Percentiles rank a stretch among this genome's conserved stretches.
phyloP scores from a whole-genome alignment of 257 asterid genomes.

The Solanum pimpinellifolium region DNA sequence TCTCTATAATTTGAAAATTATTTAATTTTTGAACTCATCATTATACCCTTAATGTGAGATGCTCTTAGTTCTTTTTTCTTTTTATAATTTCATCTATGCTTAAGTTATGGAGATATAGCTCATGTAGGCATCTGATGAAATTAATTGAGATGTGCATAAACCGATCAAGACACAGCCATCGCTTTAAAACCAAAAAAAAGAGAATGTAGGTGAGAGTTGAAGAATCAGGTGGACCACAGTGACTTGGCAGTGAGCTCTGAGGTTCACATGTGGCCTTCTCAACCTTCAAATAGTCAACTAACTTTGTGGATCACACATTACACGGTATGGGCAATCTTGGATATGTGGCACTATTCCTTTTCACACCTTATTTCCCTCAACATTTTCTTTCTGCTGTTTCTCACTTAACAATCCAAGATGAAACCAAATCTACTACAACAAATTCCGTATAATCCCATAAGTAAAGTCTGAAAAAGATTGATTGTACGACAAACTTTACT shows the following conservation, averaged over 20 bases:
- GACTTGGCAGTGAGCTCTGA: not conserved
- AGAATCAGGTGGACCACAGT: not conserved
- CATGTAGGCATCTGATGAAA: not conserved
- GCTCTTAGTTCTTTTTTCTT: not conserved
- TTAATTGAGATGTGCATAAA: not conserved
- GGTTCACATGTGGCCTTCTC: not conserved
- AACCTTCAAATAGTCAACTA: not conserved
- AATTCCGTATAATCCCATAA: not conserved
- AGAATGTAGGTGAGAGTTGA: not conserved
- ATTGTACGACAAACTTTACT: not conserved
- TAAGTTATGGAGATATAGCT: not conserved
- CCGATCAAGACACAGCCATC: fast-evolving
- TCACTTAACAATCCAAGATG: no score
- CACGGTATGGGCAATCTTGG: not conserved
- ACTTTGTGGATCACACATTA: not conserved
- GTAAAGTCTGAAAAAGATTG: not conserved
- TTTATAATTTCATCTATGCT: not conserved
- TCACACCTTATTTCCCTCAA: not conserved
- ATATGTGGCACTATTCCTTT: not conserved
- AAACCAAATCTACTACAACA: not conserved
- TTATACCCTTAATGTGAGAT: not conserved
- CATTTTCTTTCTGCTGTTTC: not conserved
- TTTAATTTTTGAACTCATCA: not conserved
- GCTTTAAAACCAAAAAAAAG: not conserved
- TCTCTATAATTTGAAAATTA: not conserved